Evolutionary conservation across 1,284 basidiomycete species (phyloP).

Genomic region (Puccinia triticina): DNA sequence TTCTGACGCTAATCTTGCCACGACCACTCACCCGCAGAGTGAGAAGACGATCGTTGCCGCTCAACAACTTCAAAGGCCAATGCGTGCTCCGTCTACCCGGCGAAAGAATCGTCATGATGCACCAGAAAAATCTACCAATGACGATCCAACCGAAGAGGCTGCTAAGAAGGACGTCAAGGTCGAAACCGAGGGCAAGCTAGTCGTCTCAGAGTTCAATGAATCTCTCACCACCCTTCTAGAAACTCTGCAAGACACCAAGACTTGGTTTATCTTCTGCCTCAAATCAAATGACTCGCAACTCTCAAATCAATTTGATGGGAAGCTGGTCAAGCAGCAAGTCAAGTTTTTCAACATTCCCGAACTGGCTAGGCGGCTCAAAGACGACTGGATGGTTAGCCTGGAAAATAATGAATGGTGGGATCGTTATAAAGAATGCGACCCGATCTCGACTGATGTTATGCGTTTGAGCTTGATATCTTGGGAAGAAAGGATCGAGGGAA

Average conservation of each 20-base stretch:
- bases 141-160: conserved; percentile 58
- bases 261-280: conserved; percentile 89
- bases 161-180: conserved; percentile 57
- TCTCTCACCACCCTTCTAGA: conserved; percentile 84
- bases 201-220: conserved; percentile 82
- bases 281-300: conserved; percentile 93
- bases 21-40: conserved; percentile 83
- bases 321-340: conserved; percentile 88
- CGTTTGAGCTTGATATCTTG: conserved; percentile 58
- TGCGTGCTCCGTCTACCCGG: conserved; percentile 84
- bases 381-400: conserved; percentile 79
- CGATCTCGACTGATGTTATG: conserved; percentile 63
- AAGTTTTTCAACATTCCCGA: conserved; percentile 78
- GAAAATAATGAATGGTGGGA: conserved; percentile 84
- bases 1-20: conserved; percentile 81
- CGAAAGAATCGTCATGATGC: conserved; percentile 69
- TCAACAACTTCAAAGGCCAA: conserved; percentile 87
- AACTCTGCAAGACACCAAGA: conserved; percentile 84
- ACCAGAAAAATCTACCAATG: conserved; percentile 58
- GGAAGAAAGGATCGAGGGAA: conserved; percentile 61
- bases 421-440: conserved; percentile 66
- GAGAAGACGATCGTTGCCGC: conserved; percentile 92
- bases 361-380: conserved; percentile 71
- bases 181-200: conserved; percentile 63
- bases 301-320: conserved; percentile 88